Evolutionary conservation across 2,329 filamentous ascomycete species (phyloP).

Genomic region (Epichloe coenophiala): DNA sequence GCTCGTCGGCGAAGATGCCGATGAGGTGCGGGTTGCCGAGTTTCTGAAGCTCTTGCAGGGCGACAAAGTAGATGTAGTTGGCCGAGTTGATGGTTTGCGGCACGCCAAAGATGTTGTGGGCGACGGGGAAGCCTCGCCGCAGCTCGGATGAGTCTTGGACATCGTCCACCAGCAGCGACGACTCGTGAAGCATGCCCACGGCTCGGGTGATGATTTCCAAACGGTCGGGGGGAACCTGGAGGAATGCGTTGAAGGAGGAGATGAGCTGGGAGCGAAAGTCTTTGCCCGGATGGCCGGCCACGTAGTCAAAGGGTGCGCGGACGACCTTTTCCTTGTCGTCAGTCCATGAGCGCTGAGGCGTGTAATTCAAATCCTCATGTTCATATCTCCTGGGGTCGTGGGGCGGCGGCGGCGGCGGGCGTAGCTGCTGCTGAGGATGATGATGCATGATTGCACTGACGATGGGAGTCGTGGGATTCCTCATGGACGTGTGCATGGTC

Average conservation of each 20-base stretch:
- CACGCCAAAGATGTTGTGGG: constrained; percentile 72
- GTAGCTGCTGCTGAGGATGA: constrained; percentile 9
- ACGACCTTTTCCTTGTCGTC: constrained; percentile 65
- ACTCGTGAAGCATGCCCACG: constrained; percentile 75
- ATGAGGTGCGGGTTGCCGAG: constrained; percentile 56
- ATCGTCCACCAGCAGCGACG: constrained; percentile 73
- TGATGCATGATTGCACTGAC: constrained; percentile 17
- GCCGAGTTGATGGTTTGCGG: constrained; percentile 84
- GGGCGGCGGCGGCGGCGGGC: constrained; percentile 21
- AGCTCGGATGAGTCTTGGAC: constrained; percentile 71
- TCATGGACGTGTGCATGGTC: background rate
- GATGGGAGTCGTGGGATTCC: background rate
- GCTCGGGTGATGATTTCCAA: constrained; percentile 66
- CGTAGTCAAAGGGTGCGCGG: constrained; percentile 67
- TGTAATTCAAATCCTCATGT: constrained; percentile 41
- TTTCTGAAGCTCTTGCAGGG: constrained; percentile 59
- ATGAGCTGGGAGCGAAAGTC: constrained; percentile 73
- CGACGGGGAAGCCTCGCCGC: constrained; percentile 67
- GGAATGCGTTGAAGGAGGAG: constrained; percentile 66
- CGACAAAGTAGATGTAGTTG: constrained; percentile 79
- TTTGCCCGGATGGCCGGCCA: constrained; percentile 67
- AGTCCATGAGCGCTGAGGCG: constrained; percentile 45
- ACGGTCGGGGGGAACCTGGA: constrained; percentile 57
- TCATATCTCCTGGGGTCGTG: constrained; percentile 40
- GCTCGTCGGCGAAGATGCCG: constrained; percentile 65